Percentiles rank a stretch among this genome's conserved stretches.
phyloP scores from a whole-genome alignment of 345 rosid genomes.

The Reutealis trisperma region DNA sequence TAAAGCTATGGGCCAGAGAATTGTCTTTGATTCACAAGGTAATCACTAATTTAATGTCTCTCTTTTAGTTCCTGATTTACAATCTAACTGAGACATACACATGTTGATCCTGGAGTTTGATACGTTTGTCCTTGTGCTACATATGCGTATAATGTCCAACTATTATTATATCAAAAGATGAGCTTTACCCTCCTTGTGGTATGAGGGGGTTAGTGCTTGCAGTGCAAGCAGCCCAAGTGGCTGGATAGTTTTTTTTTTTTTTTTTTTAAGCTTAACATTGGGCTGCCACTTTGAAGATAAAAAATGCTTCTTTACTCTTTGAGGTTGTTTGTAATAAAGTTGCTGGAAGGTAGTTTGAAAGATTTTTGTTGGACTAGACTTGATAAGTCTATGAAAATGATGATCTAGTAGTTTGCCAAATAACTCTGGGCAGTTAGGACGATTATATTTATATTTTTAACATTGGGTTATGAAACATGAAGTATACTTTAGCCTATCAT shows the following conservation, averaged over 20 bases:
- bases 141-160: neutral
- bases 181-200: neutral
- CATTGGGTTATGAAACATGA: neutral
- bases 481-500: neutral
- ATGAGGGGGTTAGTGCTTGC: neutral
- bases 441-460: neutral
- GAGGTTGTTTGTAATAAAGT: neutral
- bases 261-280: neutral
- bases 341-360: neutral
- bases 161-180: neutral
- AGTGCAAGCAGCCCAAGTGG: neutral
- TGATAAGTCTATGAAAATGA: neutral
- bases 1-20: slow-evolving; percentile 22
- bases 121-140: neutral
- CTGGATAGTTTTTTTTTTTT: neutral
- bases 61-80: neutral
- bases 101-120: neutral
- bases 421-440: neutral
- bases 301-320: neutral
- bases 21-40: neutral
- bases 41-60: neutral
- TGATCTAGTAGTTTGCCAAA: neutral
- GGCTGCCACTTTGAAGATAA: neutral
- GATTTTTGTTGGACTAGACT: neutral
- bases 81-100: neutral